These are phyloP conservation scores for Reutealis trisperma DNA, from an alignment of 345 rosid species.

Conservation along the genomic window DNA sequence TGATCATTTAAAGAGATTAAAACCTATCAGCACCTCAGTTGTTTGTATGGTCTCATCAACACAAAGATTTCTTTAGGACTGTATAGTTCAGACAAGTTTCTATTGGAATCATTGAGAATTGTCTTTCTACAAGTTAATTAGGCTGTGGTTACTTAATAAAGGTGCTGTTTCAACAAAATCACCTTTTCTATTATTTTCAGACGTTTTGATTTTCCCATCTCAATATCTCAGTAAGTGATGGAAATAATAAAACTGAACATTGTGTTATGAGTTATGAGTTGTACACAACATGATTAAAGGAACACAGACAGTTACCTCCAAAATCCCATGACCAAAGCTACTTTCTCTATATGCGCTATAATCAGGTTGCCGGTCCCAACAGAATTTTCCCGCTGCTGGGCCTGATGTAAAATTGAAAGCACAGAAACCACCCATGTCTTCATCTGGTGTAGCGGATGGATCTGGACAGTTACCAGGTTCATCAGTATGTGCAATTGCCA, in stretches of 20 bases:
- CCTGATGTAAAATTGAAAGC: constrained; percentile 79
- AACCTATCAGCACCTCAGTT: too few species aligned
- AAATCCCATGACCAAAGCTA: constrained; percentile 92
- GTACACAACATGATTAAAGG: background rate
- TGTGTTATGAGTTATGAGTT: background rate
- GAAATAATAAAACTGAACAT: background rate
- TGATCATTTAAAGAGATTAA: too few species aligned
- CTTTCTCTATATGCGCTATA: constrained; percentile 89
- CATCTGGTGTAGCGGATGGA: constrained; percentile 57
- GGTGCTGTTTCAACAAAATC: too few species aligned
- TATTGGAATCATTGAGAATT: too few species aligned
- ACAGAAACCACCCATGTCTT: constrained; percentile 61
- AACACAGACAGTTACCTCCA: constrained; percentile 59
- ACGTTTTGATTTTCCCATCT: background rate
- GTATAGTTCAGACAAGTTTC: too few species aligned
- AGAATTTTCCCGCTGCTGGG: constrained; percentile 65
- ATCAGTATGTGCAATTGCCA: constrained; percentile 70
- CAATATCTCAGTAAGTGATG: background rate
- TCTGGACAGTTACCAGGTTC: constrained; percentile 82
- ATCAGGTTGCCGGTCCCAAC: constrained; percentile 93
- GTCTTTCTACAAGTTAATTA: too few species aligned
- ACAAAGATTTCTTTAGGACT: too few species aligned
- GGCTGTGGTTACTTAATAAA: too few species aligned
- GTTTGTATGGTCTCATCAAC: too few species aligned
- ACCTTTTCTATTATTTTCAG: background rate